Base-by-base conservation (phyloP, 2,329 filamentous ascomycete species). In the Sporothrix pallida region DNA sequence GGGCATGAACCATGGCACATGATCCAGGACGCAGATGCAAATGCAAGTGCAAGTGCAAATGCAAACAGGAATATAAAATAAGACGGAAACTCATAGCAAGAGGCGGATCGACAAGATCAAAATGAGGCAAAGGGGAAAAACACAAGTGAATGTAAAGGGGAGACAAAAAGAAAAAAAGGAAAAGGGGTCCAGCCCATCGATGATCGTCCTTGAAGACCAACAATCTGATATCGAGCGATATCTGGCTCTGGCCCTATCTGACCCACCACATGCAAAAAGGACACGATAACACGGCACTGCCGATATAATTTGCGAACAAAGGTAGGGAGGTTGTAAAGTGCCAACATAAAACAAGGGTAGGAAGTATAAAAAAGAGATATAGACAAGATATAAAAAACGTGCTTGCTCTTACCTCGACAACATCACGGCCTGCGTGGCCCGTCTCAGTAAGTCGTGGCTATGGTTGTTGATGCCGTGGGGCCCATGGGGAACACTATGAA, bases 371-470 rank as follows among this genome's bases (percentile, higher is more conserved):
- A 72, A 20, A 68, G 6, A 54, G 15, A 15, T 3, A 42, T 17
- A 46, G 65, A 54, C 50, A 54, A 69, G 15, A 54, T 3, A 46
- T 20, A 71, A 62, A 23, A 17, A 12, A 13, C 7, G 13, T 10
- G 71, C 87, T 80, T 12, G 13, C 6, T 72, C 87, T 80, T 86
- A 89, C 87, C 83, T 89, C 82, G 87, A 89, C 83, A 86, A 89
- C 84, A 86, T 86, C 85, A 90, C 87, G 77, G 86, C 86, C 78
- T 89, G 87, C n/a, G 88, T 90, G 75, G 88, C 88, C 80, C 87
- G 84, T 79, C 86, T 84, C 76, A 90, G 80, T 77, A 90, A 83
- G 81, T 90, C 88, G 77, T 86, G 88, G 77, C 70, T 73, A 63
- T 73, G 60, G 69, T 74, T 70, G 20, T 26, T 50, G n/a, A 42